A percentile compares a stretch with the other conserved stretches of the same genome.
phyloP scores from a whole-genome alignment of 352 stramenopile genomes.

The Vaucheria bursata region DNA sequence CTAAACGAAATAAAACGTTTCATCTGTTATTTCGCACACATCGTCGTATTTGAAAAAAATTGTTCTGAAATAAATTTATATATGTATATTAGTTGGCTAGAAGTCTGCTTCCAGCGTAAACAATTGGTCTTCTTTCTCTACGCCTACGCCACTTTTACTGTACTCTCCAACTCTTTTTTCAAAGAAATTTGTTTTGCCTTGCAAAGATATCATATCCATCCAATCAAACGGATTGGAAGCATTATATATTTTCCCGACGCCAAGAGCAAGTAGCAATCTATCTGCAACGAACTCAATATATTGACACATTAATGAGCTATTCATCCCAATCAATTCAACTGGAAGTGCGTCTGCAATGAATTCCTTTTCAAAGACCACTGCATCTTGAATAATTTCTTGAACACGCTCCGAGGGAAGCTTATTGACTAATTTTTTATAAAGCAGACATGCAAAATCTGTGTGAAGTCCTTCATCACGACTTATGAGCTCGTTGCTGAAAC shows the following conservation, averaged over 20 bases:
- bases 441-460: conserved; percentile 95
- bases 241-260: conserved; percentile 82
- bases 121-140: conserved; percentile 69
- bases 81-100: too few species aligned
- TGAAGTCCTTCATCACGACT: conserved; percentile 94
- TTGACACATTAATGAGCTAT: conserved; percentile 88
- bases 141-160: conserved; percentile 89
- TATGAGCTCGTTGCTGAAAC: conserved; percentile 98
- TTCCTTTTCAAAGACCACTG: conserved; percentile 85
- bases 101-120: conserved; percentile 87
- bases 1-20: too few species aligned
- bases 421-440: conserved; percentile 96
- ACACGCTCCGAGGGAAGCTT: conserved; percentile 82
- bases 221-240: conserved; percentile 93
- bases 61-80: too few species aligned
- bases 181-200: conserved; percentile 75
- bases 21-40: too few species aligned
- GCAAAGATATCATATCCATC: conserved; percentile 96
- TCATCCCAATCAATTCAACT: conserved; percentile 99
- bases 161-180: conserved; percentile 98
- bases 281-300: conserved; percentile 99
- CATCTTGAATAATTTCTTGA: conserved; percentile 85
- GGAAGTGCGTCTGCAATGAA: conserved; percentile 92
- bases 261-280: conserved; percentile 81
- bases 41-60: too few species aligned